Evolutionary conservation across 495 filamentous ascomycete genomes (phyloP).

Genomic region (Penicillium lividum): DNA sequence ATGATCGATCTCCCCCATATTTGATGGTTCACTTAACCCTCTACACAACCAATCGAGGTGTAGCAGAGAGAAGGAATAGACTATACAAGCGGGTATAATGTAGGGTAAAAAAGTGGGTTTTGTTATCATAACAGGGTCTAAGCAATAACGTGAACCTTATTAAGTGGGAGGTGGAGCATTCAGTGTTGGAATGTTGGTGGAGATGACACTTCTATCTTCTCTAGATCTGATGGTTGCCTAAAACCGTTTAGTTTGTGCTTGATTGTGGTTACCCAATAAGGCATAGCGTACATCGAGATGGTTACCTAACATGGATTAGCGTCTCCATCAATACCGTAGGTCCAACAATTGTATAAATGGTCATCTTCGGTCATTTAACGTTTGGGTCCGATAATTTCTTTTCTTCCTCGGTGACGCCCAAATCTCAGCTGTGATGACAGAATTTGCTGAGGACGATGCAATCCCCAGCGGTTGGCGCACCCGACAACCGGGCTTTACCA

Average conservation of each 20-base stretch:
- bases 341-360: not conserved
- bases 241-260: not conserved
- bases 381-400: not conserved
- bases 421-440: conserved; percentile 14
- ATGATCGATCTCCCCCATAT: not conserved
- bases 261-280: not conserved
- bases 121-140: too few species aligned
- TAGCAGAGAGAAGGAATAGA: too few species aligned
- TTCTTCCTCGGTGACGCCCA: not conserved
- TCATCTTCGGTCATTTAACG: not conserved
- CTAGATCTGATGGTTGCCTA: not conserved
- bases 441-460: conserved; percentile 59
- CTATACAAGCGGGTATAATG: too few species aligned
- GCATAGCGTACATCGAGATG: not conserved
- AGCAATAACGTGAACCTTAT: too few species aligned
- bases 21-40: not conserved
- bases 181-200: too few species aligned
- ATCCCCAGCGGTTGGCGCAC: conserved; percentile 51
- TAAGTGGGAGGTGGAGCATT: too few species aligned
- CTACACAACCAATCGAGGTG: too few species aligned
- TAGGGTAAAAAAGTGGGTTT: too few species aligned
- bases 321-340: not conserved
- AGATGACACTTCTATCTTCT: not conserved
- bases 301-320: not conserved
- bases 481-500: conserved; percentile 58